Evolutionary conservation across 345 rosid species (phyloP), one percentile per base, ranked within the genome.

Genomic region (Eucalyptus marginata): DNA sequence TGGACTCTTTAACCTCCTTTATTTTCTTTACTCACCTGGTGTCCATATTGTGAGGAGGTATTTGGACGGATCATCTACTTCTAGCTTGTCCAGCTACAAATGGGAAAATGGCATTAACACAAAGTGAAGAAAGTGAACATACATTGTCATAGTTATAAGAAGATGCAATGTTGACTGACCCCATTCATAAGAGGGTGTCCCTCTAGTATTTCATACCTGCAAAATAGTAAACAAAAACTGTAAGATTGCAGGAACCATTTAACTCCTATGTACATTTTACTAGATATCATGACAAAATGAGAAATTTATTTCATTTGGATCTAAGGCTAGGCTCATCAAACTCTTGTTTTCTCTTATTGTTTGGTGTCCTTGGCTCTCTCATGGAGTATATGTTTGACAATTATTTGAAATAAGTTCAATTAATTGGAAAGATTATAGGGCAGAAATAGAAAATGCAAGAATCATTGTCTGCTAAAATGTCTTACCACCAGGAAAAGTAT

Each of bases 1-100:
- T 3, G 11, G 10, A 31, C 54, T 64, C 71, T 31, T 64, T 64
- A 64, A 88, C 3, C 36, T 88, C 50, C 47, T 18, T 36, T 43
- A 79, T 84, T 62, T 85, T 87, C 79, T 43, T 87, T 86, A 56
- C 89, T 89, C 89, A 97, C 99, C 99, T 93, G 99, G 99, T 87
- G 98, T 94, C 99, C 99, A 98, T 91, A 97, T 94, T 68, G 99
- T 99, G 86, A 98, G 97, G 88, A 97, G 95, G 89, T 96, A 98
- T 33, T 94, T 93, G 90, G 96, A 89, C 47, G 98, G 99, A 90
- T 98, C 99, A 89, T 96, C 99, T 71, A 91, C 92, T 91, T 95
- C 98, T 91, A 95, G 92, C 90, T 91, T 93, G 64, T 98, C 99
- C 92, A 96, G 89, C 99, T 98, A 94, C 86, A 89, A 89, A 66